Evolutionary conservation across 306 rosid species (phyloP), one percentile per base, ranked within the genome.

Genomic region (Vigna reflexopilosa): DNA sequence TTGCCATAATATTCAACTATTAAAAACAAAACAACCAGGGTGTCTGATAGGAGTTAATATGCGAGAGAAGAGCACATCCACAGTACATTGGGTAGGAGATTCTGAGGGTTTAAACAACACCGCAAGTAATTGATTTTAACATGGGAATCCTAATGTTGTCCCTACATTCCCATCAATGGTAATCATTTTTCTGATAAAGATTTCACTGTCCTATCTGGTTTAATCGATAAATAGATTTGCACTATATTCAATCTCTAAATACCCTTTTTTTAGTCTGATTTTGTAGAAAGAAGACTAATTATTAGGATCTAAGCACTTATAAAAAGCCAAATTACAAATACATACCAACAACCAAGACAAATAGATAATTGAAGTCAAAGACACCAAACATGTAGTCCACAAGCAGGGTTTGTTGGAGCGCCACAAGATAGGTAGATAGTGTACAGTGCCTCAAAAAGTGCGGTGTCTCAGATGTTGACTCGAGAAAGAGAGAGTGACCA

Each of bases 381-480:
- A 44, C 14, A 9, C 48, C 48, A 44, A 44, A 44, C 48, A 44
- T 10, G 48, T 44, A 44, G 11, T 50, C 63, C 63, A 52, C 20
- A 61, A 57, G 6, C 1, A 14, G 0, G 66, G 22, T 4, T 36
- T 72, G 7, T 19, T 51, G 1, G 10, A 12, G n/a, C 6, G 12
- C 22, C 54, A 51, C 11, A 2, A 15, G 22, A 16, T 22, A 4
- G 12, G 50, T 65, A 22, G 77, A 72, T 72, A 51, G 16, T 28
- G 16, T 28, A 28, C 44, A 28, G 47, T 28, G 17, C 47, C 47
- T 36, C 15, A 70, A 30, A 20, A 77, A 61, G 56, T 36, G 50
- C 13, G 52, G 67, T 11, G 13, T 38, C 12, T 80, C 14, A 49
- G 59, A 11, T 57, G 54, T 76, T 80, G 84, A 83, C 61, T 61